Conservation (phyloP, 176 grass and related monocot genomes). For the Cenchrus americanus region DNA sequence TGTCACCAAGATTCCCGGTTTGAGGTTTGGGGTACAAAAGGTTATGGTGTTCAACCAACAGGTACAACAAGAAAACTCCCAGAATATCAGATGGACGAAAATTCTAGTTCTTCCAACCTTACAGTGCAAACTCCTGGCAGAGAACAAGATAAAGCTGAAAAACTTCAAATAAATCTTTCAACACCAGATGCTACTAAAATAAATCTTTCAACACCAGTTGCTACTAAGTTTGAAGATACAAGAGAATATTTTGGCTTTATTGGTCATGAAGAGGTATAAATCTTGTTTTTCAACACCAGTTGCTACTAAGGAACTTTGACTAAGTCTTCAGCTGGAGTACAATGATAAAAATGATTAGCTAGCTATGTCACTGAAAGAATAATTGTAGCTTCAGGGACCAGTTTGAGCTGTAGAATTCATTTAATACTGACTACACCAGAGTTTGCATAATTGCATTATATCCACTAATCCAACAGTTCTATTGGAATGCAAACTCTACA, state of each 20-base stretch:
- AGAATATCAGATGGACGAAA: slow-evolving; percentile 54
- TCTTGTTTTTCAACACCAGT: slow-evolving; percentile 24
- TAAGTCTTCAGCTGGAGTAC: neutral
- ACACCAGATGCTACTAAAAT: slow-evolving; percentile 40
- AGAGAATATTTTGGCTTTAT: slow-evolving; percentile 79
- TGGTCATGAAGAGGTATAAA: slow-evolving; percentile 80
- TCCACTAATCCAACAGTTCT: slow-evolving; percentile 25
- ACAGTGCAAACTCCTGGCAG: slow-evolving; percentile 40
- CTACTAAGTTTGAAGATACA: slow-evolving; percentile 57
- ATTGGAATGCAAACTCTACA: neutral
- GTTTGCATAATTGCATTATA: neutral
- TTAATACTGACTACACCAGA: neutral
- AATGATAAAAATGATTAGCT: slow-evolving; percentile 3
- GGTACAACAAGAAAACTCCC: slow-evolving; percentile 73
- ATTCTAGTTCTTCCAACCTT: slow-evolving; percentile 40
- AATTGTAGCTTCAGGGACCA: neutral
- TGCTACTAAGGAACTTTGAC: neutral
- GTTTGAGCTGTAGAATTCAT: slow-evolving; percentile 29
- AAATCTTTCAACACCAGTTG: slow-evolving; percentile 37
- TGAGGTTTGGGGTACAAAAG: slow-evolving; percentile 85
- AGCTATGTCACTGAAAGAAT: slow-evolving; percentile 6
- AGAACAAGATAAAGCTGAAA: slow-evolving; percentile 42
- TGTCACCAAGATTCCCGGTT: slow-evolving; percentile 85
- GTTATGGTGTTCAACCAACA: slow-evolving; percentile 66
- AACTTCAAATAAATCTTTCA: slow-evolving; percentile 39